Base-by-base conservation (phyloP, 768 basidiomycete genomes). In the Imleria badia region DNA sequence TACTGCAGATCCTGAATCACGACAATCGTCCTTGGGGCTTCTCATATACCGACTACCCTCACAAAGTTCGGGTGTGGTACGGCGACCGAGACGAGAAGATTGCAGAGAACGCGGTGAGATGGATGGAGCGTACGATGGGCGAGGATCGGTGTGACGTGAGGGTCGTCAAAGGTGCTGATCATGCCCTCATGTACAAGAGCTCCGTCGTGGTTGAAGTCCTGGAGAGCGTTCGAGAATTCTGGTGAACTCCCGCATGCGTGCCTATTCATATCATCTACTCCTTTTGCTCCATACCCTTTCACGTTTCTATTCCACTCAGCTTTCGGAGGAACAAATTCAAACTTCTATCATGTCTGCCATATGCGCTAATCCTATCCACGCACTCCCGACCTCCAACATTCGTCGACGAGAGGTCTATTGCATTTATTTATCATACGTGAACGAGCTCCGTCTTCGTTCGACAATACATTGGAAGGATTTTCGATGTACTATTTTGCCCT, bases 81-180 rank as follows among this genome's bases (percentile, higher is more conserved):
- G 96, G 96, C 3, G 90, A 94, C 61, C 82, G 79, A 59, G 96
- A 99, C 70, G 96, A 98, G 72, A 89, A 87, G 74, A 96, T 99
- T 56, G 87, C 88, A 33, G 89, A 96, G 68, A 86, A 88, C 61
- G 90, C 92, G 42, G 87, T 98, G 38, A 74, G 89, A 61, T 96
- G 93, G 92, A 91, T 94, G 89, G 91, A 94, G 71, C 83, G 81
- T 58, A 83, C 81, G 34, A 91, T 94, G 89, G 81, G 84, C 19
- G 78, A 80, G 41, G 85, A 85, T 38, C 75, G 79, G 52, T 96
- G 94, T 67, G 76, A 78, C 41, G 84, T 99, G 35, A 83, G 86
- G 64, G 85, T 97, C 39, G 85, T 95, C 49, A 84, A 82, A 63
- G 91, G 91, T 35, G 95, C 91, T 19, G 94, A 94, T 61, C 96